Base-by-base conservation (phyloP, 345 rosid species). In the Populus deltoides region DNA sequence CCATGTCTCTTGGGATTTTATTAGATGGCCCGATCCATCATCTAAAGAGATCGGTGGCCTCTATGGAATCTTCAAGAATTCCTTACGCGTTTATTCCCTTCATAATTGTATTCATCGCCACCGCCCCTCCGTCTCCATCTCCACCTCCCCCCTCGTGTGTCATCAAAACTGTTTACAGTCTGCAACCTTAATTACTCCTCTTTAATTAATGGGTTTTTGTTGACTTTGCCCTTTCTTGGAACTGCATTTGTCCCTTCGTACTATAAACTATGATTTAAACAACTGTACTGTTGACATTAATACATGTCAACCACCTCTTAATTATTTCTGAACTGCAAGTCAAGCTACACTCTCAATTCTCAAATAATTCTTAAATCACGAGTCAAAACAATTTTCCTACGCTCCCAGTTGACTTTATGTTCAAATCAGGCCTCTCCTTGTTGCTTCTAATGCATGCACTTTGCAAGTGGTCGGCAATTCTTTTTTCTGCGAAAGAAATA, bases 1-100 rank as follows among this genome's bases (percentile, higher is more conserved):
- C 97, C 97, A 78, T 92, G 95, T 92, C 90, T 84, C 78, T 43
- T 77, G 94, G 93, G 93, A 92, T 93, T 80, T 93, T 75, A 83
- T 82, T 63, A 75, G 86, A 75, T 87, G 83, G 77, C 86, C 83
- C 89, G 39, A 78, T 47, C 77, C 31, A 35, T 38, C 47, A 11
- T 35, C 74, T 6, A 68, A 65, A 47, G 51, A 12, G 51, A 47
- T 41, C 45, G 45, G 45, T 41, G 15, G 45, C 45, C 15, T 10
- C 45, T 0, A 4, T 47, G 51, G 51, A 47, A 47, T 47, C 51
- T 47, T 47, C 51, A 13, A 4, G 51, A 47, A 13, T 47, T 47
- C 51, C 16, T 47, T 47, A 47, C 51, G 51, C 51, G 51, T 15
- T 47, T 47, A 13, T 47, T 47, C 12, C 15, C 17, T 47, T 47